Conservation (phyloP, 768 basidiomycete species). For the Russula dissimulans region DNA sequence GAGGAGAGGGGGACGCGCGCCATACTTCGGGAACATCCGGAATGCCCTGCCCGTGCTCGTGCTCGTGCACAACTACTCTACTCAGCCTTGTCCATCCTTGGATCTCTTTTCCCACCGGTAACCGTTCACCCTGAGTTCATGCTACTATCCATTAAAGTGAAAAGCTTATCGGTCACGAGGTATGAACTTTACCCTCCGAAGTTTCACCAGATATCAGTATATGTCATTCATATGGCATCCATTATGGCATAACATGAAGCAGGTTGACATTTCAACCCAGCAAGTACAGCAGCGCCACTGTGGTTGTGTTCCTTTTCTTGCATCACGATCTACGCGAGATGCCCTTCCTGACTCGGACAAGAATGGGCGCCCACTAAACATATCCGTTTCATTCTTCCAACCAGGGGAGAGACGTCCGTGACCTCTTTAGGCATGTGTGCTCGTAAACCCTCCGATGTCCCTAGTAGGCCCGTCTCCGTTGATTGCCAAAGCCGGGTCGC, state of each 20-base stretch:
- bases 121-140: no score
- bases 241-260: not conserved
- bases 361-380: no score
- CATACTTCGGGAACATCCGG: slow-evolving; percentile 7
- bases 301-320: no score
- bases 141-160: not conserved
- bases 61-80: not conserved
- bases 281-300: not conserved
- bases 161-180: not conserved
- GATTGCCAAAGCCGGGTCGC: not conserved
- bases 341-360: not conserved
- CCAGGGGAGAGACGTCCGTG: not conserved
- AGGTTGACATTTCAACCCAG: not conserved
- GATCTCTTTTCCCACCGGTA: no score
- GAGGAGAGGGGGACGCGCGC: not conserved
- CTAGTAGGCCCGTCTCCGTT: not conserved
- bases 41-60: no score
- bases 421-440: not conserved
- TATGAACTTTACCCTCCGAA: not conserved
- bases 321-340: not conserved
- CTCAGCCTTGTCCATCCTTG: not conserved
- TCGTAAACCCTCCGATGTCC: not conserved
- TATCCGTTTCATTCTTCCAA: no score
- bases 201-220: not conserved
- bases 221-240: not conserved